A percentile compares a stretch with the other conserved stretches of the same genome.
Conservation (phyloP, 768 basidiomycete species). For the Mycena olivaceomarginata region DNA sequence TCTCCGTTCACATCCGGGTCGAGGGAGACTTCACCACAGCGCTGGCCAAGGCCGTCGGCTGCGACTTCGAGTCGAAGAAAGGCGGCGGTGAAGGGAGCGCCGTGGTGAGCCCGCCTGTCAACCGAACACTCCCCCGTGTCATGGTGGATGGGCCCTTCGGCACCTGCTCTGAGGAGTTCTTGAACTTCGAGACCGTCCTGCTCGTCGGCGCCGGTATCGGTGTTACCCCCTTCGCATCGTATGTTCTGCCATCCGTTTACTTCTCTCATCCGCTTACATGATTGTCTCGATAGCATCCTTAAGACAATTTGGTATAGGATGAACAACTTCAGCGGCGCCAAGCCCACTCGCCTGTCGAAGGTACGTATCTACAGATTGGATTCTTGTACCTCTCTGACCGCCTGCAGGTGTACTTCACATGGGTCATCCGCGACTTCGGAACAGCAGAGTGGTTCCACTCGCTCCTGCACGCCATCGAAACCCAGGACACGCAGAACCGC, state of each 20-base stretch:
- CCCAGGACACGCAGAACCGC: conserved; percentile 89
- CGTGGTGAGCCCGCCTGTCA: conserved; percentile 74
- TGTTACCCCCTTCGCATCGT: conserved; percentile 97
- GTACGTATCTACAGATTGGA: conserved; percentile 53
- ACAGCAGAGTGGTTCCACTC: conserved; percentile 97
- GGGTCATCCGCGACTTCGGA: conserved; percentile 97
- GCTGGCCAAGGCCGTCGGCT: conserved; percentile 89
- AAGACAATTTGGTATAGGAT: conserved; percentile 97
- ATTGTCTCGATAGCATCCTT: conserved; percentile 71
- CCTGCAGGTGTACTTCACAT: conserved; percentile 87
- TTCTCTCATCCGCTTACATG: neutral
- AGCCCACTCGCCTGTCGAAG: conserved; percentile 91
- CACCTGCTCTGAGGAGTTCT: conserved; percentile 92
- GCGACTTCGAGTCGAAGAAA: conserved; percentile 81
- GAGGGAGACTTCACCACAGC: conserved; percentile 92
- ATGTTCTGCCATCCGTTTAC: conserved; percentile 57
- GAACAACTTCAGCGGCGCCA: conserved; percentile 88
- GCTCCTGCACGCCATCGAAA: conserved; percentile 94
- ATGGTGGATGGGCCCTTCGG: conserved; percentile 99
- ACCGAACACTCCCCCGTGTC: conserved; percentile 88
- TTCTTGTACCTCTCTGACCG: neutral
- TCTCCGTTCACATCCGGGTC: conserved; percentile 94
- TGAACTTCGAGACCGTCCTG: conserved; percentile 92
- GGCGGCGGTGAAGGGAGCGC: conserved; percentile 73
- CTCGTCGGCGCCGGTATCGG: conserved; percentile 97